Percentiles rank a stretch among this genome's conserved stretches.
Conservation (phyloP, 768 basidiomycete genomes). For the Pleurotus giganteus region DNA sequence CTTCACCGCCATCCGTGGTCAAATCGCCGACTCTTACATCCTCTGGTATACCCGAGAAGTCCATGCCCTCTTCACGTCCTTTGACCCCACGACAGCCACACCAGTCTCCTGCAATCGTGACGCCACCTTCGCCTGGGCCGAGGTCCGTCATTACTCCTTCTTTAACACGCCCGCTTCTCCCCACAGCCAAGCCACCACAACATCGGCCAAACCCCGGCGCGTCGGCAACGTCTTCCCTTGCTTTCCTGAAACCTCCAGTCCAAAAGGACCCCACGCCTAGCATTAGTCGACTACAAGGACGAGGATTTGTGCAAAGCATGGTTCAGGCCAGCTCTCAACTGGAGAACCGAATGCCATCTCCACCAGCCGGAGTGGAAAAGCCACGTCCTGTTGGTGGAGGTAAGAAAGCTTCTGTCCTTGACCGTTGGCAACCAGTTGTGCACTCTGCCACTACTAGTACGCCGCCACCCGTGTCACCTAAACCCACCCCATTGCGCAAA, state of each 20-base stretch:
- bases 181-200: conserved; percentile 44
- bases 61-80: conserved; percentile 17
- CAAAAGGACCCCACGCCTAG: conserved; percentile 79
- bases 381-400: conserved; percentile 28
- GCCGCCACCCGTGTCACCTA: conserved; percentile 30
- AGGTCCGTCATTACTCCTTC: conserved; percentile 37
- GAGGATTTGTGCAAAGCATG: conserved; percentile 84
- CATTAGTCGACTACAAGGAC: conserved; percentile 77
- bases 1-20: neutral
- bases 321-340: conserved; percentile 66
- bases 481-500: conserved; percentile 37
- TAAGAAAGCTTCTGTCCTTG: conserved; percentile 55
- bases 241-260: conserved; percentile 53
- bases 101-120: conserved; percentile 15
- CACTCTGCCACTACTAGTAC: conserved; percentile 31
- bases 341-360: conserved; percentile 30
- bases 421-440: conserved; percentile 61
- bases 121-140: conserved; percentile 22
- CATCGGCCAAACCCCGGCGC: conserved; percentile 41
- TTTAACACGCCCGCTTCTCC: conserved; percentile 53
- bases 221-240: conserved; percentile 47
- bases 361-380: conserved; percentile 30
- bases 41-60: neutral
- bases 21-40: conserved; percentile 1
- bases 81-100: conserved; percentile 25